Evolutionary conservation across 352 stramenopile genomes (phyloP), one percentile per base, ranked within the genome.

Genomic region (Phytopythium aichiense): DNA sequence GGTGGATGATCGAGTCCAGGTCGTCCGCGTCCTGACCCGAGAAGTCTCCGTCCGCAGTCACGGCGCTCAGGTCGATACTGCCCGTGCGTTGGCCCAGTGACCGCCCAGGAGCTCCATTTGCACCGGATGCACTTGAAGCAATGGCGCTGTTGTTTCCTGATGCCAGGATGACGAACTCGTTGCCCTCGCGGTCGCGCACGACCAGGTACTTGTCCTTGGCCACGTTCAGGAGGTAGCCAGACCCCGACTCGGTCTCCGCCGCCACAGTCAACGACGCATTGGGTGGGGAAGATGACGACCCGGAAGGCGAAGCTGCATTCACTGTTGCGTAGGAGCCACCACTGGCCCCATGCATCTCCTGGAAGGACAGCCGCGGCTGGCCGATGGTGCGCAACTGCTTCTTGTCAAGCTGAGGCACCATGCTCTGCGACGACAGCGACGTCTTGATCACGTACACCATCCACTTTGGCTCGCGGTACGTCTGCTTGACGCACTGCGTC

Each of bases 401-500:
- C 67, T 88, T 90, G 37, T 92, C 80, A 13, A 92, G 71, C 40
- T 72, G 66, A 23, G 80, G 79, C 40, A 87, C 76, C 79, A 90
- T 89, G 5, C 66, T 65, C 22, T 80, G 68, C 0, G 77, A 89
- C 11, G 83, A 92, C 3, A 90, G 63, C 37, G 76, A 81, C 18
- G 83, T 84, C 54, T 89, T 88, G 31, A 92, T 68, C 43, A 89
- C 63, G 50, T 86, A 89, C 33, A 87, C 67, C 63, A 76, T 84
- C 83, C 83, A 92, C 42, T 86, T 88, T 16, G 83, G 73, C 30
- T 88, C 78, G 23, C 77, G 73, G 22, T 78, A 88, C 2, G 62
- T 81, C 51, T 89, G 77, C 18, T 76, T 73, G 11, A 88, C 69
- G 37, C 80, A 92, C 22, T 78, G 71, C 18, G 71, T 82, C 50